Base-by-base conservation (phyloP, 305 asterid species). In the Striga hermonthica region DNA sequence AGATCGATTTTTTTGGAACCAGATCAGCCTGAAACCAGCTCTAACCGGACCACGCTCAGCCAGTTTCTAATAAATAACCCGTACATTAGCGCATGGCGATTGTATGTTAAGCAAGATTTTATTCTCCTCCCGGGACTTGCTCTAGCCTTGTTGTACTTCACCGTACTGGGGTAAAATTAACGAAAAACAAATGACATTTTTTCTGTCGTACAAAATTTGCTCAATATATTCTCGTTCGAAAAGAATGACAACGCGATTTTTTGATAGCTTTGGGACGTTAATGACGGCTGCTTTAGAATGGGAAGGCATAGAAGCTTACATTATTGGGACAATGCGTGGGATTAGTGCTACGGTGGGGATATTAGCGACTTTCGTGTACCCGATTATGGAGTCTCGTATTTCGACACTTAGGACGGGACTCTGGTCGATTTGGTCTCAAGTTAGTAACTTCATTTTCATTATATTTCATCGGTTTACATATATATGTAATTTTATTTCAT, bases 341-440 rank as follows among this genome's bases (percentile, higher is more conserved):
- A 47, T 82, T 28, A 84, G 94, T n/a, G 99, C 97, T 41, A 74
- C 69, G 3, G 75, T 86, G 37, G 99, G 99, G 59, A 93, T 93
- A 54, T 82, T 73, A 8, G 95, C 99, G 31, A 93, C 99, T 2
- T 93, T 87, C 62, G 38, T 86, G 67, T 93, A 86, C 73, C 97
- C 97, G 0, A 9, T 83, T 4, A 53, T 93, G 55, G 82, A 88
- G 58, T 75, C 88, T 65, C 83, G 60, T 3, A 67, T 90, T 52
- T 82, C 96, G 15, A 84, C 95, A 8, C 82, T 82, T 13, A 81
- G 95, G 13, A 83, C 92, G 0, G 97, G 99, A 31, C 88, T 90
- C 31, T 90, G 96, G 95, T 90, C 99, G 1, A 90, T 93, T 54
- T 93, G 99, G 96, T 83, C 86, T 49, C 97, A 93, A 90, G 98